A percentile compares a stretch with the other conserved stretches of the same genome.
Evolutionary conservation across 2,329 filamentous ascomycete species (phyloP).

Genomic region (Penicillium janthinellum): DNA sequence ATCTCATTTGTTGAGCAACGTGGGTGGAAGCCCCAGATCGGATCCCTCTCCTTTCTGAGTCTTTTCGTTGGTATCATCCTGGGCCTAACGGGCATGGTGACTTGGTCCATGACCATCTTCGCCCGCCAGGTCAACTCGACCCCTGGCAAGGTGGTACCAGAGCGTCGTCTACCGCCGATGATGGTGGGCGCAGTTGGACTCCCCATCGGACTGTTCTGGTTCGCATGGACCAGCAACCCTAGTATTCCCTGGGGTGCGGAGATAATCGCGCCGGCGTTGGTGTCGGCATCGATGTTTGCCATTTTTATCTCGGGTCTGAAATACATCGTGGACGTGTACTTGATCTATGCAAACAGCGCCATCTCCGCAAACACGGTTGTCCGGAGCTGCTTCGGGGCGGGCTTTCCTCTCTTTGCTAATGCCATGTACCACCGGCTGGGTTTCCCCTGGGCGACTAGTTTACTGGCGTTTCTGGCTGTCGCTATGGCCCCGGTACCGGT

Average conservation of each 20-base stretch:
- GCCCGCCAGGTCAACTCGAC: neutral
- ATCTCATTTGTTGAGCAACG: constrained; percentile 45
- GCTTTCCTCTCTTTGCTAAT: constrained; percentile 32
- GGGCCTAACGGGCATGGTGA: neutral
- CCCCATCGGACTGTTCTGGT: constrained; percentile 50
- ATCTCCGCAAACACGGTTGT: constrained; percentile 38
- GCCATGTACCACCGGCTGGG: constrained; percentile 10
- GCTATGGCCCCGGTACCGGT: neutral
- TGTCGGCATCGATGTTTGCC: constrained; percentile 16
- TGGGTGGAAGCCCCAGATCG: constrained; percentile 35
- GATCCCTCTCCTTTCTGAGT: neutral
- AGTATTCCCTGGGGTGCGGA: constrained; percentile 42
- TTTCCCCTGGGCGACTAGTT: neutral
- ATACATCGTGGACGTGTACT: constrained; percentile 42
- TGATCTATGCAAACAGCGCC: constrained; percentile 34
- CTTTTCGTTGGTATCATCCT: neutral
- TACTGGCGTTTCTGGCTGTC: neutral
- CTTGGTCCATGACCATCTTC: neutral
- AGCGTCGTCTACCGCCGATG: constrained; percentile 49
- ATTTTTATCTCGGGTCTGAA: constrained; percentile 28
- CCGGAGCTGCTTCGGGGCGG: constrained; percentile 31
- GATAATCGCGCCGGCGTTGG: constrained; percentile 42
- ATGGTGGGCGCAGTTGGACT: constrained; percentile 46
- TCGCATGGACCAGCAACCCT: constrained; percentile 48
- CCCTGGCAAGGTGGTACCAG: constrained; percentile 35